Evolutionary conservation across 2,329 filamentous ascomycete genomes (phyloP).

Genomic region (Berkeleyomyces basicola): DNA sequence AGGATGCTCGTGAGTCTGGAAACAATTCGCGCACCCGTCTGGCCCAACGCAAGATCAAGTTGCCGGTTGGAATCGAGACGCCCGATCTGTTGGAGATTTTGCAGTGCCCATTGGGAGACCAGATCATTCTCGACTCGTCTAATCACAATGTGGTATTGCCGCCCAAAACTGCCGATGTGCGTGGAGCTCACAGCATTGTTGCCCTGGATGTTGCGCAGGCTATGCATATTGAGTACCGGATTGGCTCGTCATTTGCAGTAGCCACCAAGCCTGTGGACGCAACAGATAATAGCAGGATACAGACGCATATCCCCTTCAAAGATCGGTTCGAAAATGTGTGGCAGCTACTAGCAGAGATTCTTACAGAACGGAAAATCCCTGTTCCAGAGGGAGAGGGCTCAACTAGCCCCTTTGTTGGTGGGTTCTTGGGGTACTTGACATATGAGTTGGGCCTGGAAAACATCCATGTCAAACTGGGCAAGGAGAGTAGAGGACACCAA

Average conservation of each 20-base stretch:
- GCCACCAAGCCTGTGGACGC: not conserved
- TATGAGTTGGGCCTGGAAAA: conserved; percentile 65
- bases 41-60: not conserved
- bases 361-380: conserved; percentile 19
- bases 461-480: conserved; percentile 29
- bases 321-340: conserved; percentile 25
- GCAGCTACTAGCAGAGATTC: conserved; percentile 33
- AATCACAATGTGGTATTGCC: conserved; percentile 25
- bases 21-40: not conserved
- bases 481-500: conserved; percentile 21
- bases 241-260: conserved; percentile 27
- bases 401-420: conserved; percentile 50
- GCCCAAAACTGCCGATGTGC: conserved; percentile 26
- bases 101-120: conserved; percentile 23
- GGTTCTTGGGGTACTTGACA: conserved; percentile 68
- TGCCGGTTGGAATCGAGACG: conserved; percentile 19
- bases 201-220: conserved; percentile 45
- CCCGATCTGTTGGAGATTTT: conserved; percentile 39
- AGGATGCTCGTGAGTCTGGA: not conserved
- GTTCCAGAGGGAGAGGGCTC: conserved; percentile 15
- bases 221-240: conserved; percentile 39
- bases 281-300: not conserved
- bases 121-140: conserved; percentile 43
- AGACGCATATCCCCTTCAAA: conserved; percentile 19
- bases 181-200: conserved; percentile 57